Conservation (phyloP, 495 filamentous ascomycete genomes). For the Hyaloscypha hepaticicola region DNA sequence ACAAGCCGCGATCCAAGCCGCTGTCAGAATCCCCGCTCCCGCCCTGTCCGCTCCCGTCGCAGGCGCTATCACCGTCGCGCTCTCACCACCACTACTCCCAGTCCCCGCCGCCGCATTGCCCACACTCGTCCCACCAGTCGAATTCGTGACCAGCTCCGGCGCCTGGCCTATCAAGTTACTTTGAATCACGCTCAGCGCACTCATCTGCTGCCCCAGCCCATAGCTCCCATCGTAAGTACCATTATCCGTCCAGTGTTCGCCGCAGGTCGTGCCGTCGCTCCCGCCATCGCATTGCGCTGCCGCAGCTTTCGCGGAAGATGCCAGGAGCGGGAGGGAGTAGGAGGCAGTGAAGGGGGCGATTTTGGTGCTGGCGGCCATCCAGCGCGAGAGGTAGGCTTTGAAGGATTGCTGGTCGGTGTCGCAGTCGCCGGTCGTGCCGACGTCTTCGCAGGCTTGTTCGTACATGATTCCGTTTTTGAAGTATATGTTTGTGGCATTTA, state of each 20-base stretch:
- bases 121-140: conserved; percentile 69
- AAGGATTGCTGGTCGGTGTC: conserved; percentile 78
- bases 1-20: conserved; percentile 30
- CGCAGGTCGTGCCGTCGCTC: conserved; percentile 56
- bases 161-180: conserved; percentile 46
- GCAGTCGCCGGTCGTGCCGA: conserved; percentile 45
- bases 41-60: conserved; percentile 54
- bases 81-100: conserved; percentile 3
- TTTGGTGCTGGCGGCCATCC: conserved; percentile 69
- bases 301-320: conserved; percentile 62
- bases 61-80: conserved; percentile 26
- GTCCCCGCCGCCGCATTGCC: conserved; percentile 48
- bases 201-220: conserved; percentile 68
- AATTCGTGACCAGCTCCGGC: conserved; percentile 56
- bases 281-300: conserved; percentile 65
- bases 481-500: conserved; percentile 40
- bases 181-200: conserved; percentile 65
- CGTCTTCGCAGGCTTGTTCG: conserved; percentile 72
- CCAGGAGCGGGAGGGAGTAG: conserved; percentile 62
- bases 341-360: conserved; percentile 64
- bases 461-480: conserved; percentile 58
- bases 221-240: conserved; percentile 51
- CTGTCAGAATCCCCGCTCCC: conserved; percentile 61
- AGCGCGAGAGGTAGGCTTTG: conserved; percentile 82
- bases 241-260: conserved; percentile 64